These are phyloP conservation scores for Kodamaea arcana DNA, from an alignment of 1,139 yeast species.

Conservation along the genomic window DNA sequence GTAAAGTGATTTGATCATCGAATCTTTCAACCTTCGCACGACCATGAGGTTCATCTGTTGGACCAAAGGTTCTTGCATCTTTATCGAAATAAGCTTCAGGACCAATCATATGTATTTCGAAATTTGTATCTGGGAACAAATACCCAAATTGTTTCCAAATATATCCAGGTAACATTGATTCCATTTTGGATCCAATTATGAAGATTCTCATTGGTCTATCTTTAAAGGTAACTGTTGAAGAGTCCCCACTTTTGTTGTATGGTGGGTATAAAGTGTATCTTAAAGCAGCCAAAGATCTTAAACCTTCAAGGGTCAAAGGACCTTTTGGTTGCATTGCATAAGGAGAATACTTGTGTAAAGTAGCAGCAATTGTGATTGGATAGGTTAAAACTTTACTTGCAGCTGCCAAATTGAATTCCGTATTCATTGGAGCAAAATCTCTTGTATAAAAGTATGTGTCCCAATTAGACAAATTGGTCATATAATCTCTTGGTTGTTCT, in stretches of 20 bases:
- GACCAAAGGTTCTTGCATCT: conserved; percentile 33
- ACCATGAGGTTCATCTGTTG: conserved; percentile 39
- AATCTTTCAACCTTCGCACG: conserved; percentile 69
- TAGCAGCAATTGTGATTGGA: conserved; percentile 84
- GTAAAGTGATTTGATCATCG: conserved; percentile 70
- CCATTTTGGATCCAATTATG: conserved; percentile 88
- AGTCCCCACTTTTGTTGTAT: conserved; percentile 45
- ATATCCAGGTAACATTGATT: conserved; percentile 88
- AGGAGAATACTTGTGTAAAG: conserved; percentile 82
- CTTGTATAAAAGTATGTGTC: conserved; percentile 91
- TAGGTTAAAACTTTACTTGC: conserved; percentile 91
- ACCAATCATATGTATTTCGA: conserved; percentile 89
- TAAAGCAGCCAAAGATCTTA: conserved; percentile 86
- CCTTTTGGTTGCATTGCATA: conserved; percentile 79
- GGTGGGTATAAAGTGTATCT: conserved; percentile 84
- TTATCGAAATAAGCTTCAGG: conserved; percentile 85
- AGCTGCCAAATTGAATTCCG: conserved; percentile 93
- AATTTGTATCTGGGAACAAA: conserved; percentile 74
- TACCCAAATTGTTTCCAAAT: conserved; percentile 94
- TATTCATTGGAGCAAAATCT: conserved; percentile 92
- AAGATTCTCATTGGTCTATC: conserved; percentile 89
- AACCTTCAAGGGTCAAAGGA: conserved; percentile 85
- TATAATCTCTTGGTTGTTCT: conserved; percentile 70
- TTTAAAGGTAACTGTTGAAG: conserved; percentile 44
- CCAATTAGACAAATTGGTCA: conserved; percentile 82